Evolutionary conservation across 495 filamentous ascomycete genomes (phyloP).

Genomic region (Aspergillus sclerotioniger): DNA sequence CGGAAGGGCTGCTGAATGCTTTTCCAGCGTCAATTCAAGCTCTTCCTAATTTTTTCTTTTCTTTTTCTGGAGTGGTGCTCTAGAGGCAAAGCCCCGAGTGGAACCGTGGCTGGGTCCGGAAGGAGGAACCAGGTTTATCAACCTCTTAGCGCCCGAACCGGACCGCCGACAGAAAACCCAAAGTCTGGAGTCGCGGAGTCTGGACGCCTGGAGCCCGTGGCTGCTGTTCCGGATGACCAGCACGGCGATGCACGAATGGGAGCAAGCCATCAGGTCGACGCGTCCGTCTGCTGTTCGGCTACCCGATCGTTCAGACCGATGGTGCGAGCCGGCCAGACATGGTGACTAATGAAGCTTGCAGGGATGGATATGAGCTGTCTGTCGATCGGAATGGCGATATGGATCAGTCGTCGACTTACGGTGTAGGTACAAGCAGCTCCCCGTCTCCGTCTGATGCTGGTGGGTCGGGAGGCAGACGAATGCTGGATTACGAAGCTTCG

Average conservation of each 20-base stretch:
- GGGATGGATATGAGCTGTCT: too few relatives aligned
- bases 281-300: neutral
- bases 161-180: constrained; percentile 5
- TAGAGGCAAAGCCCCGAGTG: constrained; percentile 21
- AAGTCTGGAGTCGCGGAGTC: neutral
- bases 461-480: neutral
- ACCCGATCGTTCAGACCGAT: neutral
- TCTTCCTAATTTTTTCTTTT: constrained; percentile 7
- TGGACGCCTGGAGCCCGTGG: neutral
- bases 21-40: neutral
- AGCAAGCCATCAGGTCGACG: neutral
- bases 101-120: constrained; percentile 10
- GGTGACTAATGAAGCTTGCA: too few relatives aligned
- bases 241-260: neutral
- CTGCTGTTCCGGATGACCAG: neutral
- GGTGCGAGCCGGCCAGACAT: too few relatives aligned
- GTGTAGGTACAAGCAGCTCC: too few relatives aligned
- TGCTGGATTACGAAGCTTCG: constrained; percentile 4
- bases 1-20: constrained; percentile 2
- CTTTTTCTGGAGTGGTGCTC: neutral
- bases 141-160: constrained; percentile 21
- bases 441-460: neutral
- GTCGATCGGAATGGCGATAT: too few relatives aligned
- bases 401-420: too few relatives aligned
- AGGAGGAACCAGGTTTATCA: constrained; percentile 15